These are phyloP conservation scores for Microbotryum intermedium DNA, from an alignment of 1,284 basidiomycete species.

Conservation along the genomic window DNA sequence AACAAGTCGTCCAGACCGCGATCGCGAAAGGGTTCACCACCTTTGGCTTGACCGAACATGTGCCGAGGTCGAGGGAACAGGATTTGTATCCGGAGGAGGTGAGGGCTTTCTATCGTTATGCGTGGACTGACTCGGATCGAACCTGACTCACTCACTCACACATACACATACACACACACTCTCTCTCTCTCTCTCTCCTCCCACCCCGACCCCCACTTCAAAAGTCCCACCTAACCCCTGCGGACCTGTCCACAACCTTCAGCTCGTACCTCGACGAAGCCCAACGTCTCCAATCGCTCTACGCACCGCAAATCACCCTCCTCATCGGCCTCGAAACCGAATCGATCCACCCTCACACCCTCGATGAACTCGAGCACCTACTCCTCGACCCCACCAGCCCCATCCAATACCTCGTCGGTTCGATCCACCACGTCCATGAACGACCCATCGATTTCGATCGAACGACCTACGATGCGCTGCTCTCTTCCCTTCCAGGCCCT, in stretches of 20 bases:
- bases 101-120: too few species aligned
- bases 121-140: too few species aligned
- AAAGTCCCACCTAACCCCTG: conserved; percentile 10
- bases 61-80: conserved; percentile 66
- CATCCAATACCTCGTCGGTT: conserved; percentile 88
- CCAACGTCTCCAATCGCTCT: conserved; percentile 55
- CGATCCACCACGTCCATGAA: conserved; percentile 79
- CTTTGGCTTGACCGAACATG: conserved; percentile 90
- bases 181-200: conserved; percentile 35
- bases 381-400: conserved; percentile 50
- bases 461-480: conserved; percentile 55
- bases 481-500: conserved; percentile 38
- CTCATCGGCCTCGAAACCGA: conserved; percentile 93
- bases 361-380: conserved; percentile 45
- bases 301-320: conserved; percentile 59
- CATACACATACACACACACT: background rate
- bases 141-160: too few species aligned
- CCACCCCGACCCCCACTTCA: background rate
- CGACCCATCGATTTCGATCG: conserved; percentile 90
- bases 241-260: conserved; percentile 52
- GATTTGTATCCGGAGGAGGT: conserved; percentile 98
- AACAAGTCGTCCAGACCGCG: conserved; percentile 71
- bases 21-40: conserved; percentile 66
- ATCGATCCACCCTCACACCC: conserved; percentile 62
- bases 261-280: conserved; percentile 64